These are phyloP conservation scores for Yueomyces sp. DNA, from an alignment of 805 yeast species.

Conservation along the genomic window DNA sequence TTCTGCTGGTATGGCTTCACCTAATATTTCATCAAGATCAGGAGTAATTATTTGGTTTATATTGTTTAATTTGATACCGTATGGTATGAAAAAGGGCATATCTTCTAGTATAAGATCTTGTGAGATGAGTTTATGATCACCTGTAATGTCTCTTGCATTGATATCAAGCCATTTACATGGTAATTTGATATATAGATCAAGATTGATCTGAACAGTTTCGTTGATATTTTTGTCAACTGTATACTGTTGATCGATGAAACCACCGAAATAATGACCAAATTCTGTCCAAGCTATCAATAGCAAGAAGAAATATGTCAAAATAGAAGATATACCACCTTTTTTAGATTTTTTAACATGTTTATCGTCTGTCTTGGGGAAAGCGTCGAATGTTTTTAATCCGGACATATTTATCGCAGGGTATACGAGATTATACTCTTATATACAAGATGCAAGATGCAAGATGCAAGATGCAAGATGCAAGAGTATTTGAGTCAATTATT, in stretches of 20 bases:
- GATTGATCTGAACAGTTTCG: slow-evolving; percentile 52
- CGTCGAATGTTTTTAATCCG: slow-evolving; percentile 47
- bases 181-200: slow-evolving; percentile 72
- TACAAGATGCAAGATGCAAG: no score
- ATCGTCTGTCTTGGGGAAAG: slow-evolving; percentile 46
- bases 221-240: slow-evolving; percentile 47
- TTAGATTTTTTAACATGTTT: slow-evolving; percentile 58
- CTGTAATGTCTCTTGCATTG: slow-evolving; percentile 63
- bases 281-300: slow-evolving; percentile 71
- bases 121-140: slow-evolving; percentile 65
- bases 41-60: slow-evolving; percentile 40
- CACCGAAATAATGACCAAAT: slow-evolving; percentile 74
- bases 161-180: slow-evolving; percentile 71
- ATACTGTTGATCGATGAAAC: slow-evolving; percentile 65
- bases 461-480: no score
- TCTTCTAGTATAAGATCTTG: slow-evolving; percentile 67
- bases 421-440: no score
- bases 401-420: slow-evolving; percentile 11
- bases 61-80: slow-evolving; percentile 31
- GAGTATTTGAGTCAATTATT: no score
- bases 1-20: slow-evolving; percentile 53
- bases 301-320: slow-evolving; percentile 47
- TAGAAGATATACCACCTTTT: slow-evolving; percentile 65
- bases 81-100: slow-evolving; percentile 41
- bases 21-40: slow-evolving; percentile 52